Base-by-base conservation (phyloP, 768 basidiomycete genomes). In the Mycena amicta region DNA sequence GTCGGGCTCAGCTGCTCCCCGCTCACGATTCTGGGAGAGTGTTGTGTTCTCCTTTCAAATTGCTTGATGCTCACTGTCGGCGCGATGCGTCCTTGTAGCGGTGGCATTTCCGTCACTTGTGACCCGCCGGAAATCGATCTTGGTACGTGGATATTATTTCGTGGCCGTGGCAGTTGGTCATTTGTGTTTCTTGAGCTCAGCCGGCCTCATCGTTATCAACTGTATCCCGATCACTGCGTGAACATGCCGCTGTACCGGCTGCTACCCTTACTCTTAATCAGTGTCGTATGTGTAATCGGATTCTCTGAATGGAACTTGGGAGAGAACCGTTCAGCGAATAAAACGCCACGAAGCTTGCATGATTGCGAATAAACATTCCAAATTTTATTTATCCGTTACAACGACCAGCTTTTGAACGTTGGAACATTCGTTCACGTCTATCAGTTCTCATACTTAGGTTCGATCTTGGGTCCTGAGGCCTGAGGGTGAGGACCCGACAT, bases 311-410 rank as follows among this genome's bases (percentile, higher is more conserved):
- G 33, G n/a, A n/a, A n/a, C n/a, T n/a, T n/a, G n/a, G n/a, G n/a
- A n/a, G n/a, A n/a, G n/a, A n/a, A n/a, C n/a, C n/a, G n/a, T n/a
- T 37, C 11, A 8, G 33, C 18, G 33, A 37, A 18, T 37, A 37
- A 37, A 8, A 37, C 8, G 33, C 18, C 33, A 18, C 11, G 18
- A 37, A 37, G 8, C 33, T 37, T 8, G 8, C 33, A 37, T 8
- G 11, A 37, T 37, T 18, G 33, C 18, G 33, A 37, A 8, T 84
- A 89, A 56, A 84, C 80, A 60, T 88, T 86, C 56, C n/a, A n/a
- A n/a, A n/a, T n/a, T n/a, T n/a, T n/a, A n/a, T n/a, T n/a, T n/a
- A n/a, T n/a, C n/a, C n/a, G n/a, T n/a, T n/a, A n/a, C n/a, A n/a
- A n/a, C n/a, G n/a, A n/a, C n/a, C n/a, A n/a, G n/a, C n/a, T n/a